Base-by-base conservation (phyloP, 805 yeast genomes). In the Pichia thaimueangensis region DNA sequence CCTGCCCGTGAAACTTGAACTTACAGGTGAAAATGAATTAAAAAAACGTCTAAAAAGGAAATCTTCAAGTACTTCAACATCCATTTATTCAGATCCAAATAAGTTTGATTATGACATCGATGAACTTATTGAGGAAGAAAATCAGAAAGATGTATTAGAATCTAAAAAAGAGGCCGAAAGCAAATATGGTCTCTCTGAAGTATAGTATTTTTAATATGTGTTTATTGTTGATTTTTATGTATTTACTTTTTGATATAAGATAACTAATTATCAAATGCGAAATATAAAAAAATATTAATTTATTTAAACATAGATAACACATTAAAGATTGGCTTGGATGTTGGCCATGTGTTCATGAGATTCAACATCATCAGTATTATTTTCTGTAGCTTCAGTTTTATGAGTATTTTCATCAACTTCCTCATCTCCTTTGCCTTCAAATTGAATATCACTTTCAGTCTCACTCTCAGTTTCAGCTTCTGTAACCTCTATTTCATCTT, bases 31-130 rank as follows among this genome's bases (percentile, higher is more conserved):
- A 6, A 34, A 20, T 3, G 35, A 29, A 3, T 44, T 57, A 20
- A 58, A 52, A 27, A 48, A 45, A 30, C 50, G 63, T 42, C 36
- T 37, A 3, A 25, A 27, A 12, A 33, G 37, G 22, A 39, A 30
- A 7, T n/a, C n/a, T n/a, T 47, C 42, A n/a, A 36, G 30, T n/a
- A 11, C 6, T 17, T n/a, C n/a, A 12, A 12, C 2, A n/a, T 15
- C 24, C 10, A 22, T 36, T 8, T 54, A 54, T 39, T 45, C 53
- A 4, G 69, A 71, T 50, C 76, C 76, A 7, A 66, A 69, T 47
- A 55, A 48, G 2, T 73, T 60, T 54, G 78, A 73, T 50, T 73
- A 64, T 45, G 74, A 71, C 46, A 50, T 73, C 22, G 69, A 73
- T 46, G 76, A 72, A 12, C 57, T 73, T 38, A 71, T 73, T 23